Conservation (phyloP, 768 basidiomycete genomes). For the Pleurotus platypus region DNA sequence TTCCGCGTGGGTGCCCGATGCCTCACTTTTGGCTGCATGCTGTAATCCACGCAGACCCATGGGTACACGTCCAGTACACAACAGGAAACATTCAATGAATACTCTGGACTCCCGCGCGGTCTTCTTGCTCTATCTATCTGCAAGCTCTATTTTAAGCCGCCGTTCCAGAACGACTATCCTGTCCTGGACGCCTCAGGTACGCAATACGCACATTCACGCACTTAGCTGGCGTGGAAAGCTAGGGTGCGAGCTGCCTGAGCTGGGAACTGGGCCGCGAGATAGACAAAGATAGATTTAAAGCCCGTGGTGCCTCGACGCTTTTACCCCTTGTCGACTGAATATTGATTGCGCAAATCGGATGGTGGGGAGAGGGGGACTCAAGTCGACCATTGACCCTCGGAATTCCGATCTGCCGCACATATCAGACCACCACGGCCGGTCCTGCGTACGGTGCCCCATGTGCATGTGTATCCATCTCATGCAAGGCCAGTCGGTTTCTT, state of each 20-base stretch:
- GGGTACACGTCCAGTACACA: neutral
- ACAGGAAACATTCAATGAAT: neutral
- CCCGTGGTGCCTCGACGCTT: neutral
- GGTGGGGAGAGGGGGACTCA: neutral
- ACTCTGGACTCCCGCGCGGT: neutral
- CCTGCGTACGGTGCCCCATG: too few relatives aligned
- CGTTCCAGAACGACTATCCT: neutral
- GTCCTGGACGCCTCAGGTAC: neutral
- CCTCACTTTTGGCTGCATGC: neutral
- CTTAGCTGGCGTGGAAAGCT: too few relatives aligned
- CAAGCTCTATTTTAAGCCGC: neutral
- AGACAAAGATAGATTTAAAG: slow-evolving; percentile 5
- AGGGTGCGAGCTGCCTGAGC: neutral
- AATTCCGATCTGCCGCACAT: neutral
- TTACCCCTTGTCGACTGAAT: neutral
- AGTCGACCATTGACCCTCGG: neutral
- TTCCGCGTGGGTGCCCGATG: slow-evolving; percentile 8
- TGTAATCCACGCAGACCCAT: neutral
- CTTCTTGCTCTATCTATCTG: neutral
- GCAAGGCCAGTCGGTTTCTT: too few relatives aligned
- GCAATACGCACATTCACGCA: neutral
- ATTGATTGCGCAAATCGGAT: neutral
- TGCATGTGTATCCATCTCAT: too few relatives aligned
- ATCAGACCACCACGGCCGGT: too few relatives aligned
- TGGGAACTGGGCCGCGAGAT: neutral